Evolutionary conservation across 2,329 filamentous ascomycete genomes (phyloP), one percentile per base, ranked within the genome.

Genomic region (Pestalotiopsis sp.): DNA sequence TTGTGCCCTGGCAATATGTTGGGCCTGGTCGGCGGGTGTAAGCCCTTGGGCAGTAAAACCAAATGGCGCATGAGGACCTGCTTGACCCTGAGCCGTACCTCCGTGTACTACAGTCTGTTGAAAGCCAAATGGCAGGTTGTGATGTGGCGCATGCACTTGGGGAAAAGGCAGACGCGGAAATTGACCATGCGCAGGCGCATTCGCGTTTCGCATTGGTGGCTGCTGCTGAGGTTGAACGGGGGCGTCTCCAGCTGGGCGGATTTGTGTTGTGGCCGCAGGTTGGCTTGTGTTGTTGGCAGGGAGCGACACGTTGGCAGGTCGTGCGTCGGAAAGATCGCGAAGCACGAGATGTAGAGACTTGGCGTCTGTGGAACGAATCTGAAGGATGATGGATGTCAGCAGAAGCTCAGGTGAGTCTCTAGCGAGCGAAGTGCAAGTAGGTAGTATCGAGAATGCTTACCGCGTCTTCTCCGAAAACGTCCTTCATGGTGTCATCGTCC

Each of bases 401-500:
- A 36, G 2, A 9, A 11, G 12, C 13, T 39, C 27, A 20, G 9
- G 31, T 1, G 7, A 36, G 6, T 36, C 31, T 9, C 7, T 6
- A 36, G 31, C 31, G 31, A 36, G 31, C 31, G 31, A 36, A 9
- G 12, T 20, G 59, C 27, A 39, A 62, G 12, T 23, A 36, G 11
- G 23, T n/a, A n/a, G 6, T 14, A 57, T 23, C 45, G 6, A 27
- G 56, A 39, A 58, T 58, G 74, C 84, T 72, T 81, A 89, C 87
- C 66, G 81, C 78, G 69, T 88, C 85, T 68, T 83, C 80, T 3
- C 88, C 88, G 74, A 91, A 87, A 3, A 91, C 78, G 49, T 88
- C 84, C 27, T 83, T 75, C 79, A 91, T 80, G 17, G 85, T 89
- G 68, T 89, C 87, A 12, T 80, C 78, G 49, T 90, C 87, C 64